Conservation (phyloP, 2,329 filamentous ascomycete species). For the Trichophyton simii region DNA sequence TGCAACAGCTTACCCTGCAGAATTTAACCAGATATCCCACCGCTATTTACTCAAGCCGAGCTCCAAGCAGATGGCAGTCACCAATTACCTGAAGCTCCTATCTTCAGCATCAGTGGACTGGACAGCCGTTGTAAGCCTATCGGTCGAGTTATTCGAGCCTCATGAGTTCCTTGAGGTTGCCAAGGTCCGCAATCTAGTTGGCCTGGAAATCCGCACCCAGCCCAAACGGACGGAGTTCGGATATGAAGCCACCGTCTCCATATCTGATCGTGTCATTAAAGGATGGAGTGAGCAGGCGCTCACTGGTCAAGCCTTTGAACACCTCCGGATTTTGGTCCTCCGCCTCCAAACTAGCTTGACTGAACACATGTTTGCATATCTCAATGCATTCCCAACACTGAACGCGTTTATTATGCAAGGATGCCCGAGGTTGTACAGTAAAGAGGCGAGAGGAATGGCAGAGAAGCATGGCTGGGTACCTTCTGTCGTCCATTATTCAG, state of each 20-base stretch:
- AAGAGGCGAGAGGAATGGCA: conserved; percentile 13
- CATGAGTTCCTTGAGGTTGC: conserved; percentile 29
- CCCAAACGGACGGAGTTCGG: conserved; percentile 2
- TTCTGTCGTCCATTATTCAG: neutral
- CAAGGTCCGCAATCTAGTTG: conserved; percentile 29
- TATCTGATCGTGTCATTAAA: conserved; percentile 30
- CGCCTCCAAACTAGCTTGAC: conserved; percentile 23
- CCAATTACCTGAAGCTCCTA: conserved; percentile 26
- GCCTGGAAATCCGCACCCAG: conserved; percentile 25
- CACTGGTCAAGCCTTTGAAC: conserved; percentile 22
- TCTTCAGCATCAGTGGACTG: conserved; percentile 23
- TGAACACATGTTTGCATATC: conserved; percentile 22
- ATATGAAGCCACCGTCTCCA: conserved; percentile 13
- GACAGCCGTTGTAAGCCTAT: conserved; percentile 26
- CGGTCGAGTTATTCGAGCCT: conserved; percentile 19
- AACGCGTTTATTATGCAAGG: conserved; percentile 24
- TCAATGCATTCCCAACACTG: conserved; percentile 26
- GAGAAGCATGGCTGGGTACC: conserved; percentile 21
- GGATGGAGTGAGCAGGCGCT: conserved; percentile 30
- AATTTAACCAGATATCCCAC: conserved; percentile 21
- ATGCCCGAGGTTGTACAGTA: conserved; percentile 21
- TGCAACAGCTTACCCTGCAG: conserved; percentile 24
- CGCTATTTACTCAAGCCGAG: conserved; percentile 23
- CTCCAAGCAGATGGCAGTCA: conserved; percentile 20
- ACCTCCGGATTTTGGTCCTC: conserved; percentile 28